A percentile compares a stretch with the other conserved stretches of the same genome.
Conservation (phyloP, 306 rosid genomes). For the Cucurbita pepo region DNA sequence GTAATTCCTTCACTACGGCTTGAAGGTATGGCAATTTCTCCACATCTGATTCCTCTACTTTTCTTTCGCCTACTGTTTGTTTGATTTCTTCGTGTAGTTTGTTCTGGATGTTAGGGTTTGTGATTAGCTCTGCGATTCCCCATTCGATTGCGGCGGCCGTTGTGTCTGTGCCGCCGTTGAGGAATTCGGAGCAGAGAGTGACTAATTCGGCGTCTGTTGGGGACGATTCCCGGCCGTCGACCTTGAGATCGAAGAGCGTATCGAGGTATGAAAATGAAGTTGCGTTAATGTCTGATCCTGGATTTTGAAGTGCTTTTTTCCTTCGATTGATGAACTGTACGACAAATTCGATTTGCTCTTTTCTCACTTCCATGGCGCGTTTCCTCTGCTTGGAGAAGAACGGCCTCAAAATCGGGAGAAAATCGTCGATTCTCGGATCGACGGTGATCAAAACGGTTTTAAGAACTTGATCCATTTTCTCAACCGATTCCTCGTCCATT, state of each 20-base stretch:
- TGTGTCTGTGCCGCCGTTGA: constrained; percentile 9
- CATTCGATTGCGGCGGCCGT: constrained; percentile 9
- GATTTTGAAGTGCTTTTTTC: constrained; percentile 41
- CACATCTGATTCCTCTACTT: background rate
- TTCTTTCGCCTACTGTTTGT: background rate
- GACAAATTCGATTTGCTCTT: constrained; percentile 41
- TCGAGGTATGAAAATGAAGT: constrained; percentile 39
- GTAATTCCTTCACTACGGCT: constrained; percentile 60
- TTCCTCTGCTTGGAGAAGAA: constrained; percentile 78
- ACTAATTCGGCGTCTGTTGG: constrained; percentile 3
- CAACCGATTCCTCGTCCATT: constrained; percentile 54
- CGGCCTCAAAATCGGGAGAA: constrained; percentile 53
- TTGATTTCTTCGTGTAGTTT: constrained; percentile 4
- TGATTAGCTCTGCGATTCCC: constrained; percentile 4
- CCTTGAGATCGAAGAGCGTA: constrained; percentile 7
- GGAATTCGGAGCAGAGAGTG: constrained; percentile 11
- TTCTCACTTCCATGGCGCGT: constrained; percentile 42
- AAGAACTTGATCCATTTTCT: constrained; percentile 57
- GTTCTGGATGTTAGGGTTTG: constrained; percentile 1
- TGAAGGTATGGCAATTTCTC: constrained; percentile 65
- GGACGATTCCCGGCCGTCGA: background rate
- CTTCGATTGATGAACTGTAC: constrained; percentile 50
- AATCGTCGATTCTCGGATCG: constrained; percentile 81
- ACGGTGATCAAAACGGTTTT: constrained; percentile 45
- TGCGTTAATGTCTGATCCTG: constrained; percentile 46